Conservation (phyloP, 257 asterid species). For the Ehretia macrophylla region DNA sequence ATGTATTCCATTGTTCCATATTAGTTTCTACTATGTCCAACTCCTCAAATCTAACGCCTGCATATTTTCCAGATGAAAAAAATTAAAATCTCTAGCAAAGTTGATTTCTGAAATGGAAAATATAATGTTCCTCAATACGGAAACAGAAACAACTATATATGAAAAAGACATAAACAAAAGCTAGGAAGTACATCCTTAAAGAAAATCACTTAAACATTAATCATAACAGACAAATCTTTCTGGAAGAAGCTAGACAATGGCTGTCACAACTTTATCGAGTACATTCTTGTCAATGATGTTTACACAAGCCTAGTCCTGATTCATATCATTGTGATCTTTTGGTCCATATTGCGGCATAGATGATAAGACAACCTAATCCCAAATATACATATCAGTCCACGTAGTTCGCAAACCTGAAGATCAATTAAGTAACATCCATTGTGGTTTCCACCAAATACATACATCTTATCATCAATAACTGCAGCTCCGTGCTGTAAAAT, state of each 20-base stretch:
- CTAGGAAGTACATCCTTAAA: neutral
- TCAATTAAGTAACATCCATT: slow-evolving; percentile 92
- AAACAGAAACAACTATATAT: neutral
- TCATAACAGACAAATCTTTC: too few relatives aligned
- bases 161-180: neutral
- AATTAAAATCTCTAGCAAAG: neutral
- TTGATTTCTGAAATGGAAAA: neutral
- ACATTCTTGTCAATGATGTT: slow-evolving; percentile 4
- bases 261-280: neutral
- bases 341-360: too few relatives aligned
- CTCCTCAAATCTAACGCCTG: slow-evolving; percentile 77
- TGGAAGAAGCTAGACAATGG: neutral
- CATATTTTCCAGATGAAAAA: slow-evolving; percentile 5
- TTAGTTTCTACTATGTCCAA: slow-evolving; percentile 92
- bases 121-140: neutral
- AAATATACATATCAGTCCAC: slow-evolving; percentile 8
- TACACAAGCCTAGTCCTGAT: too few relatives aligned
- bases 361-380: slow-evolving; percentile 5
- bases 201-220: neutral
- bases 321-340: too few relatives aligned
- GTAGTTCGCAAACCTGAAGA: slow-evolving; percentile 71
- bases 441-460: slow-evolving; percentile 91
- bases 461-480: slow-evolving; percentile 84
- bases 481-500: slow-evolving; percentile 91
- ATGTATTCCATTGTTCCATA: too few relatives aligned